Base-by-base conservation (phyloP, 1,139 yeast species). In the Wickerhamiella infanticola region DNA sequence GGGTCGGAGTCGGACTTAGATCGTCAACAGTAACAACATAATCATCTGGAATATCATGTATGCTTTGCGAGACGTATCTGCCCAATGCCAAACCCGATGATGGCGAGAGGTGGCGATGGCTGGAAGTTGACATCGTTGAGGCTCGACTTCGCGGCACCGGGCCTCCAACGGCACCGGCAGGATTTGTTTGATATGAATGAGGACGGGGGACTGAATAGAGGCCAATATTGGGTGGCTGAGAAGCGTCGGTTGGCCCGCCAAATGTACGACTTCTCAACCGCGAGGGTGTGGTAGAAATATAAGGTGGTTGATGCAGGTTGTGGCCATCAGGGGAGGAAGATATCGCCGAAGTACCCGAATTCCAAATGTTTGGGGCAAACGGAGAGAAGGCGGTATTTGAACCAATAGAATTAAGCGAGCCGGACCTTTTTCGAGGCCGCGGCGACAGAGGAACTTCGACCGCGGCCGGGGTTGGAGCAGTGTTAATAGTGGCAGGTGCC, bases 1-100 rank as follows among this genome's bases (percentile, higher is more conserved):
- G 75, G 0, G 96, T 81, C 6, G 94, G 88, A 2, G 84, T 47
- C 3, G 49, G 45, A 33, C 49, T 44, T 24, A 47, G 42, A 41
- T 54, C 57, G 43, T 51, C 54, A 35, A 48, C 45, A 39, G 45
- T 46, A 24, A 51, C 47, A 23, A 39, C 38, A n/a, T 39, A 36
- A 39, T 42, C 46, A 36, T 43, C 45, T 9, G 39, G 40, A 24
- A 18, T 13, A 11, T 45, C 51, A 24, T 44, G 36, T 24, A 40
- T 29, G 33, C 9, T 7, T 7, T 29, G 11, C 33, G 33, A 29
- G 11, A 7, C 33, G 42, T 39, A 40, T 25, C 42, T 42, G 29
- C 43, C 47, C 11, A 45, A 44, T 25, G 36, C 39, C 37, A 45
- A 29, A 6, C 24, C 41, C n/a, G 36, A 41, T 13, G 45, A 35